A percentile compares a stretch with the other conserved stretches of the same genome.
These are phyloP conservation scores for Ascochyta pisi DNA, from an alignment of 2,329 filamentous ascomycete genomes.

Conservation along the genomic window DNA sequence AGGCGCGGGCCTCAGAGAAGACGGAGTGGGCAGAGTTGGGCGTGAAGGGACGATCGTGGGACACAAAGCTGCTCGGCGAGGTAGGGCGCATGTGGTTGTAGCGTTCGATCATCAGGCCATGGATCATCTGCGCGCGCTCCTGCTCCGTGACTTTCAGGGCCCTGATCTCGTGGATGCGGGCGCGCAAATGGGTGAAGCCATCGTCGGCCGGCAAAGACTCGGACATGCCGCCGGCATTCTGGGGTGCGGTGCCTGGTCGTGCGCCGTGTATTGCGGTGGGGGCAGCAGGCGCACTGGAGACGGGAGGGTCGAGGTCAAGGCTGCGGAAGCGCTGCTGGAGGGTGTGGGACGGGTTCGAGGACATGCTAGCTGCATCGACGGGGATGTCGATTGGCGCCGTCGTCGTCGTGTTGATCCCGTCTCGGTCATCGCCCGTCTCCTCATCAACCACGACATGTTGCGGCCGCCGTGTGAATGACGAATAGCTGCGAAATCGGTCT, in stretches of 20 bases:
- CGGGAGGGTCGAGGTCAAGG: constrained; percentile 32
- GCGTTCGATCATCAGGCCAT: constrained; percentile 57
- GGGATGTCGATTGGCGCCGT: constrained; percentile 37
- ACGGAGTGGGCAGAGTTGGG: constrained; percentile 46
- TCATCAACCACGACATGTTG: constrained; percentile 35
- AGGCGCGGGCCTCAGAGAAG: constrained; percentile 43
- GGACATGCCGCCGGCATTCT: constrained; percentile 41
- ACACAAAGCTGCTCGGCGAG: constrained; percentile 49
- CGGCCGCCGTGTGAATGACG: constrained; percentile 30
- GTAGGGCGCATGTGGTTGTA: constrained; percentile 50
- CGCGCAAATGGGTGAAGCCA: constrained; percentile 57
- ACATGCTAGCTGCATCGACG: constrained; percentile 31
- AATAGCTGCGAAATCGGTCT: constrained; percentile 30
- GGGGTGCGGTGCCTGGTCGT: constrained; percentile 13
- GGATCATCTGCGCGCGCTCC: constrained; percentile 59
- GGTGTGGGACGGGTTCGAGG: constrained; percentile 38
- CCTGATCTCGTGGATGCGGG: constrained; percentile 57
- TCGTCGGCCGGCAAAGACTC: constrained; percentile 57
- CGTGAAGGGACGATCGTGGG: constrained; percentile 49
- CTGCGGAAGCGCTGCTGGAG: constrained; percentile 38
- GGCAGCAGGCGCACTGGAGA: constrained; percentile 30
- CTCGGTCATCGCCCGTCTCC: constrained; percentile 25
- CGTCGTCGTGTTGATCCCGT: constrained; percentile 16
- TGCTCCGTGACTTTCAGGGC: constrained; percentile 53
- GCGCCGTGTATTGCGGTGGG: constrained; percentile 22